A percentile compares a stretch with the other conserved stretches of the same genome.
Evolutionary conservation across 148 eudicot genomes (phyloP).

Genomic region (Camellia lanceoleosa): DNA sequence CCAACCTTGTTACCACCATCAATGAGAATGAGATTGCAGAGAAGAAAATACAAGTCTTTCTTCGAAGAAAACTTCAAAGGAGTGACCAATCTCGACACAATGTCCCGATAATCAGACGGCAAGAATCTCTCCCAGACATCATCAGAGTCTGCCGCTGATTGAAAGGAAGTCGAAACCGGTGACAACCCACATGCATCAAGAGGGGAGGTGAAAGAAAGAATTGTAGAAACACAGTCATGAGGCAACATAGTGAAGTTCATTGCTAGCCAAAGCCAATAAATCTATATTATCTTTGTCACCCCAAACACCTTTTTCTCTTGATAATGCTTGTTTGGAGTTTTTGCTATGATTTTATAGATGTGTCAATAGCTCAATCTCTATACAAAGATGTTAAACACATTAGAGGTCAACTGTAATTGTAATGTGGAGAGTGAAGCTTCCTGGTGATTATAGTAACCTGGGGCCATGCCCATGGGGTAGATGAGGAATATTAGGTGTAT

Average conservation of each 20-base stretch:
- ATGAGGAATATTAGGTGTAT: no score
- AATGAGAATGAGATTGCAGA: constrained; percentile 45
- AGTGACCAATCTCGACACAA: constrained; percentile 31
- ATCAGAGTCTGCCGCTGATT: constrained; percentile 38
- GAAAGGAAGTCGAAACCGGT: constrained; percentile 29
- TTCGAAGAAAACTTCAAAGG: constrained; percentile 37
- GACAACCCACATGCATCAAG: constrained; percentile 39
- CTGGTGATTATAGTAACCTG: no score
- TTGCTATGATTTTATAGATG: no score
- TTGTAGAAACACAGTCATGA: constrained; percentile 42
- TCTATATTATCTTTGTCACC: no score
- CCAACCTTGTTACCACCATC: constrained; percentile 57
- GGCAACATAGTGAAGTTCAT: constrained; percentile 27
- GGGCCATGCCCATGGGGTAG: no score
- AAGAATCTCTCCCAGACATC: constrained; percentile 55
- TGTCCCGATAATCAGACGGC: constrained; percentile 37
- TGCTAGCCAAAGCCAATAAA: no score
- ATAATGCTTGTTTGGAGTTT: no score
- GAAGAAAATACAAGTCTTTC: constrained; percentile 42
- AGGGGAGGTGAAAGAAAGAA: constrained; percentile 50
- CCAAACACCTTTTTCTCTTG: no score
- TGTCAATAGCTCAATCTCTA: no score
- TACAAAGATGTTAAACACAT: no score
- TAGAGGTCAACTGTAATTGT: no score
- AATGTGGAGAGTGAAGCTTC: no score